These are phyloP conservation scores for Plasmodium relictum DNA, from an alignment of 169 alveolate species.

Conservation along the genomic window DNA sequence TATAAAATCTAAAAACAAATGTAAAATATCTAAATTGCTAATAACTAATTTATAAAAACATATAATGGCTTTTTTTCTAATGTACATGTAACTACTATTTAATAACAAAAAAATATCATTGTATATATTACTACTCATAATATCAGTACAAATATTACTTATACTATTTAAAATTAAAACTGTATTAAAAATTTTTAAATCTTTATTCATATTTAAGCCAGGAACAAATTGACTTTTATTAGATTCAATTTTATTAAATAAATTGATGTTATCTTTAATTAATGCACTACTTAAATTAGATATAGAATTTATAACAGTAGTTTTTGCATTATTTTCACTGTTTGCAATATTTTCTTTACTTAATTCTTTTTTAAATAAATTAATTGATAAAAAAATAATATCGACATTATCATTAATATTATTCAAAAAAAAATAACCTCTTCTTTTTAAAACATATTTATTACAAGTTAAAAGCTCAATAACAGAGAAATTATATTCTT, in stretches of 20 bases:
- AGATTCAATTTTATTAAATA: not conserved
- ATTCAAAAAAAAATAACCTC: slow-evolving; percentile 47
- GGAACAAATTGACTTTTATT: not conserved
- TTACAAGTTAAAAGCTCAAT: slow-evolving; percentile 45
- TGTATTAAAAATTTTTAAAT: slow-evolving; percentile 25
- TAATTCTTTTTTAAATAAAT: slow-evolving; percentile 48
- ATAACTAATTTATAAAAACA: slow-evolving; percentile 41
- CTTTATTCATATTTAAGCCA: not conserved
- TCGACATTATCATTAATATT: slow-evolving; percentile 34
- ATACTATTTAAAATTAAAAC: slow-evolving; percentile 38
- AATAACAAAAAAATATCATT: slow-evolving; percentile 26
- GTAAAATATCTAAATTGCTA: slow-evolving; percentile 30
- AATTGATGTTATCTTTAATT: slow-evolving; percentile 12
- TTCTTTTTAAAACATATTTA: slow-evolving; percentile 44
- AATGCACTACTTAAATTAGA: slow-evolving; percentile 18
- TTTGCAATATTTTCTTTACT: slow-evolving; percentile 21
- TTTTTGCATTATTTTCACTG: not conserved
- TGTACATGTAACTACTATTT: slow-evolving; percentile 36
- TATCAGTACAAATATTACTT: slow-evolving; percentile 54
- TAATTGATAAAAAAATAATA: slow-evolving; percentile 30
- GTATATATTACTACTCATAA: slow-evolving; percentile 48
- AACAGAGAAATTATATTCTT: slow-evolving; percentile 50
- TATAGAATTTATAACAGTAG: slow-evolving; percentile 13
- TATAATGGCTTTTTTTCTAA: slow-evolving; percentile 33
- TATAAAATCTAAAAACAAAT: slow-evolving; percentile 17